Evolutionary conservation across 805 yeast genomes (phyloP), one percentile per base, ranked within the genome.

Genomic region (Wickerhamomyces queroliae): DNA sequence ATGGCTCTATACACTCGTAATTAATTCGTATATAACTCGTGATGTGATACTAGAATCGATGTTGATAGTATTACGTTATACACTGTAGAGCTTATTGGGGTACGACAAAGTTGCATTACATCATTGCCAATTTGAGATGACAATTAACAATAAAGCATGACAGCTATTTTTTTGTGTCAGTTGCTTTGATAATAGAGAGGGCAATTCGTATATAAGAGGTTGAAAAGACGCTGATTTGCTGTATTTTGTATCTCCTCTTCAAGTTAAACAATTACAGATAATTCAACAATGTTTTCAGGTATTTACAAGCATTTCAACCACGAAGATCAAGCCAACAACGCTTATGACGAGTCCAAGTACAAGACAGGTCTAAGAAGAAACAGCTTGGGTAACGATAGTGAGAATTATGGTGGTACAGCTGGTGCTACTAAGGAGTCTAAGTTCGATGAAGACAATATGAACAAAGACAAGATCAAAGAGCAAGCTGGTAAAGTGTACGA

Each of bases 21-120:
- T 5, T 11, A 25, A 25, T 11, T 11, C 5, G n/a, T 23, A 9
- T n/a, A n/a, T n/a, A n/a, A n/a, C n/a, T n/a, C n/a, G n/a, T n/a
- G n/a, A n/a, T n/a, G n/a, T n/a, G n/a, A 58, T 42, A 51, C 66
- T 2, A 47, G 45, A 13, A 36, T 48, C 0, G 85, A 80, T 35
- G 39, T 58, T 8, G 46, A 52, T 15, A 16, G 48, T 5, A 42
- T 70, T 1, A 52, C 71, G 19, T 40, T 49, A 39, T 63, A 64
- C 3, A 42, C 50, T 1, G 56, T 57, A n/a, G n/a, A n/a, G n/a
- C n/a, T n/a, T n/a, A n/a, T n/a, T n/a, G n/a, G n/a, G n/a, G n/a
- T n/a, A n/a, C n/a, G n/a, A n/a, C n/a, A n/a, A n/a, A n/a, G n/a
- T n/a, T n/a, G n/a, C n/a, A n/a, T n/a, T n/a, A n/a, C n/a, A n/a